Evolutionary conservation across 805 yeast genomes (phyloP).

Genomic region (Teunomyces gatunensis): DNA sequence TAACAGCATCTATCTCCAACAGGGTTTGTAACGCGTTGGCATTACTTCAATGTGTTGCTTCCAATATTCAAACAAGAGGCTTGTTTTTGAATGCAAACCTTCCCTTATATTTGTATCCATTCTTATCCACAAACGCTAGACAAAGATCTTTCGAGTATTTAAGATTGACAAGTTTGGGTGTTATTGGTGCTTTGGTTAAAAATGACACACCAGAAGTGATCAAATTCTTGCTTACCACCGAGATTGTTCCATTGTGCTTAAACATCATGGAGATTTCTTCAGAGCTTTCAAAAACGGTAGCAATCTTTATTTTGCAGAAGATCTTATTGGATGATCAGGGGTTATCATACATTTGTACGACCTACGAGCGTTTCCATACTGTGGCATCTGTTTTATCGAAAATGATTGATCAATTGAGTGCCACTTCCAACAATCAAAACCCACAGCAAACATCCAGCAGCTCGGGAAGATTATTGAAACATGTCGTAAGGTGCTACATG

Average conservation of each 20-base stretch:
- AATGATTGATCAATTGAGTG: conserved; percentile 80
- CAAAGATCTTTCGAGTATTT: conserved; percentile 92
- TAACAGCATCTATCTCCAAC: conserved; percentile 83
- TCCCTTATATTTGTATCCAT: conserved; percentile 90
- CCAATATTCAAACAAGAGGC: conserved; percentile 86
- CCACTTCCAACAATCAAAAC: conserved; percentile 50
- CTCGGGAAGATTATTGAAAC: conserved; percentile 83
- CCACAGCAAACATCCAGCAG: conserved; percentile 31
- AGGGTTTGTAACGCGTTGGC: conserved; percentile 96
- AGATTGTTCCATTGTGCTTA: conserved; percentile 90
- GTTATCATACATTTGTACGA: conserved; percentile 86
- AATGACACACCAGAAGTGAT: conserved; percentile 96
- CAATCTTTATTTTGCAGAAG: conserved; percentile 92
- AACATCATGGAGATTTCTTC: conserved; percentile 95
- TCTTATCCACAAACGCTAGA: conserved; percentile 85
- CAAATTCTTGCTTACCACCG: conserved; percentile 87
- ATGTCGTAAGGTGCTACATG: conserved; percentile 90
- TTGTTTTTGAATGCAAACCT: conserved; percentile 86
- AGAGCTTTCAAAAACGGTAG: conserved; percentile 92
- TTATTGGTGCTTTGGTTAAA: conserved; percentile 93
- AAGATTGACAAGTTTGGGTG: conserved; percentile 90
- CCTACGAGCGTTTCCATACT: conserved; percentile 91
- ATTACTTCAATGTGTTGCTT: conserved; percentile 92
- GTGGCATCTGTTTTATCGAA: conserved; percentile 82
- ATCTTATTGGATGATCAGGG: conserved; percentile 91